A percentile compares a stretch with the other conserved stretches of the same genome.
Evolutionary conservation across 164 flowering plant genomes (phyloP).

Genomic region (Platanus orientalis): DNA sequence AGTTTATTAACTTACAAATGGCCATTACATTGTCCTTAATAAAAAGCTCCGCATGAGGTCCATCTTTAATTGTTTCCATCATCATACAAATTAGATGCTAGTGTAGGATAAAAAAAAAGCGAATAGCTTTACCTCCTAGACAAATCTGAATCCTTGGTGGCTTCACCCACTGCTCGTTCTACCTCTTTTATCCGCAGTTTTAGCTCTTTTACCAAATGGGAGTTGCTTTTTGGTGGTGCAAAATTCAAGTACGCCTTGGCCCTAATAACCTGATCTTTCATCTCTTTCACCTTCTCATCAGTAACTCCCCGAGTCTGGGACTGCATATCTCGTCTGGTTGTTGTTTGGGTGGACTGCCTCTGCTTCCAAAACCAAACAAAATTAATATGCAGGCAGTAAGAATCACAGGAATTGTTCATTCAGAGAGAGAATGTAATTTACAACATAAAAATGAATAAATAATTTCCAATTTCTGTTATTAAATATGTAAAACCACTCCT

Average conservation of each 20-base stretch:
- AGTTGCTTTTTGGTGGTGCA: slow-evolving; percentile 56
- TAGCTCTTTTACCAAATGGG: slow-evolving; percentile 82
- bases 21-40: too few relatives aligned
- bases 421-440: background rate
- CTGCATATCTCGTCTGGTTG: slow-evolving; percentile 11
- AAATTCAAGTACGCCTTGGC: slow-evolving; percentile 75
- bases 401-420: background rate
- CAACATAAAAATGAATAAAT: too few relatives aligned
- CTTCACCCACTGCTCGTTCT: slow-evolving; percentile 66
- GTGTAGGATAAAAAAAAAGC: too few relatives aligned
- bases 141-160: slow-evolving; percentile 69
- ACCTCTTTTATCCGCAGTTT: slow-evolving; percentile 64
- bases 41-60: too few relatives aligned
- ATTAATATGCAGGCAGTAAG: background rate
- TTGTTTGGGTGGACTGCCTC: slow-evolving; percentile 26
- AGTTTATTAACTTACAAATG: too few relatives aligned
- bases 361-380: slow-evolving; percentile 22
- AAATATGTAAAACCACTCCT: background rate
- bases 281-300: slow-evolving; percentile 69
- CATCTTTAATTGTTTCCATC: too few relatives aligned
- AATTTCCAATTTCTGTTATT: too few relatives aligned
- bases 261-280: slow-evolving; percentile 79
- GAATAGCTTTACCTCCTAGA: slow-evolving; percentile 52
- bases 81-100: too few relatives aligned
- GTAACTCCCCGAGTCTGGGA: slow-evolving; percentile 22